Base-by-base conservation (phyloP, 768 basidiomycete genomes). In the Russula earlei region DNA sequence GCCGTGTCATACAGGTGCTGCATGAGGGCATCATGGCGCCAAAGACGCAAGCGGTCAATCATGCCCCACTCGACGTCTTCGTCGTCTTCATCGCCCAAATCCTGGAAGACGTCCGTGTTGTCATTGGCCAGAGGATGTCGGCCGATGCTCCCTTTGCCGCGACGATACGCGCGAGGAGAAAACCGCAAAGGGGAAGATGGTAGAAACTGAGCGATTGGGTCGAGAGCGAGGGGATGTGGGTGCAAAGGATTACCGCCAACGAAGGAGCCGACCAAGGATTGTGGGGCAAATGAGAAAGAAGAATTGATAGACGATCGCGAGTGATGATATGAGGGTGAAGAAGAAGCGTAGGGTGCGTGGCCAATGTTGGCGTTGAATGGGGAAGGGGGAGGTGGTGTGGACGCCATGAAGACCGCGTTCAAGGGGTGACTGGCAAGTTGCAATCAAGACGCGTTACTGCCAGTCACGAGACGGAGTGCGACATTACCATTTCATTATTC, bases 1-100 rank as follows among this genome's bases (percentile, higher is more conserved):
- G 96, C 95, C 0, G 94, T 96, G 61, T 92, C 90, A 69, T 98
- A 96, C 12, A 99, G 73, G 75, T 99, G 96, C 70, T 98, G 96
- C 84, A 94, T 93, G 62, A 99, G 79, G 40, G 96, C 95, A 72
- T 98, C 96, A 66, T 98, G 94, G 40, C 96, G 75, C 95, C 95
- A 98, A 42, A 92, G 73, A 55, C 96, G 77, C 91, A 99, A 94
- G 29, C 94, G 81, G 71, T 97, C 94, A 3, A 98, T 83, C 76
- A 90, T 84, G 2, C 83, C 82, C 90, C 89, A 93, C 62, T 86
- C 83, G 44, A 78, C 76, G 40, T 77, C 77, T 37, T 75, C 77
- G 34, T 79, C 74, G 37, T 79, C 81, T 44, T 82, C 78, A 20
- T 75, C 80, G 20, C 70, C 69, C n/a, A 79, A 76, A 60, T 86